Evolutionary conservation across 176 grass and related monocot species (phyloP), one percentile per base, ranked within the genome.

Genomic region (Puya raimondii): DNA sequence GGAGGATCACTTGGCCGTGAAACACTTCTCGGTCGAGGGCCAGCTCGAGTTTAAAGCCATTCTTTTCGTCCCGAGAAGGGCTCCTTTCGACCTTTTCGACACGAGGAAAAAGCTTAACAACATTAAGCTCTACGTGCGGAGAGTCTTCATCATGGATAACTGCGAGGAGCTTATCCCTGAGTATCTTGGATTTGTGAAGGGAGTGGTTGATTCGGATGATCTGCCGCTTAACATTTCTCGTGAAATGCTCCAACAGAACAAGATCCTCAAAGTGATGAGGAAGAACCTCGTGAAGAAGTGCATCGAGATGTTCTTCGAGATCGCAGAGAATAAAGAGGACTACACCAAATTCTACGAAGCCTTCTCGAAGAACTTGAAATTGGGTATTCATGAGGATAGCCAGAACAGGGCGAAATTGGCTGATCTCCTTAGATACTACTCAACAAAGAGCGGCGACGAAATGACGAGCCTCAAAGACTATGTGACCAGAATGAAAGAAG

Each of bases 81-180:
- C 84, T 2, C 84, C 84, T 1, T 86, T 82, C 71, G 86, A 88
- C 53, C 78, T 83, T 2, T 80, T 83, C 69, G 80, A 84, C 74
- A 84, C 85, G 0, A 74, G 76, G 64, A 87, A 83, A 76, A 84
- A 87, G 76, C 65, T 80, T 67, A 87, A 87, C 85, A 84, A 84
- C 73, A 81, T 88, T 74, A 84, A 84, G 77, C 85, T 88, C 51
- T 87, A 87, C 68, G 80, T 87, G 0, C 72, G 85, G 68, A 78
- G 85, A 64, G 85, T 88, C 76, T 88, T 88, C 85, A 83, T 83
- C 76, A 87, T 84, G 85, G 85, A 82, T 68, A 87, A 87, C 73
- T 87, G 80, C 56, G 78, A 84, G 78, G 86, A 81, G 69, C 81
- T 88, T 20, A 84, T 88, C 58, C 86, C 86, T 0, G 86, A 88